Evolutionary conservation across 768 basidiomycete genomes (phyloP).

Genomic region (Tulasnella sp.): DNA sequence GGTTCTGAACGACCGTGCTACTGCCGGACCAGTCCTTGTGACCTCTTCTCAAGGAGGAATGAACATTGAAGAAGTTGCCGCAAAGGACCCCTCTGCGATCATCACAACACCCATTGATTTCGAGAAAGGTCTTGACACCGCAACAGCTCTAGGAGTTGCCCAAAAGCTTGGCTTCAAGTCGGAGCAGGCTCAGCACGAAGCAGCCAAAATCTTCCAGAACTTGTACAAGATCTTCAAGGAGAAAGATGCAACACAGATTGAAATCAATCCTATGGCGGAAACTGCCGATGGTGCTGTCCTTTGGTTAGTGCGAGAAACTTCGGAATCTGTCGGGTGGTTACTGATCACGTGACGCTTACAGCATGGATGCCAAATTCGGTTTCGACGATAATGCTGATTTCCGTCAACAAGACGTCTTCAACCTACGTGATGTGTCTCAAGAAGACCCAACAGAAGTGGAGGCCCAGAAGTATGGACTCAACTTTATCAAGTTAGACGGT

Average conservation of each 20-base stretch:
- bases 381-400: slow-evolving; percentile 99
- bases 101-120: slow-evolving; percentile 89
- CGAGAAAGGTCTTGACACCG: slow-evolving; percentile 60
- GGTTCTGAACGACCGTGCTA: slow-evolving; percentile 83
- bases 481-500: slow-evolving; percentile 98
- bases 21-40: slow-evolving; percentile 84
- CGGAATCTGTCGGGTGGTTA: background rate
- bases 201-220: slow-evolving; percentile 86
- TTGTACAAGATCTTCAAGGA: slow-evolving; percentile 96
- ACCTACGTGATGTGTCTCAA: slow-evolving; percentile 80
- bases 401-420: slow-evolving; percentile 83
- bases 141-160: slow-evolving; percentile 65
- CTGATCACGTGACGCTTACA: slow-evolving; percentile 24
- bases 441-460: slow-evolving; percentile 97
- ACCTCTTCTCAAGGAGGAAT: slow-evolving; percentile 92
- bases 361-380: slow-evolving; percentile 99
- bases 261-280: slow-evolving; percentile 96
- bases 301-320: slow-evolving; percentile 44
- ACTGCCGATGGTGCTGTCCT: slow-evolving; percentile 83
- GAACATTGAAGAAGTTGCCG: slow-evolving; percentile 99
- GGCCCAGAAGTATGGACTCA: slow-evolving; percentile 89
- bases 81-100: slow-evolving; percentile 86
- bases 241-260: slow-evolving; percentile 98
- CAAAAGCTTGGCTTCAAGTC: slow-evolving; percentile 79
- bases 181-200: slow-evolving; percentile 58